phyloP scores from a whole-genome alignment of 441 rosid species.

The Gossypium gossypioides region DNA sequence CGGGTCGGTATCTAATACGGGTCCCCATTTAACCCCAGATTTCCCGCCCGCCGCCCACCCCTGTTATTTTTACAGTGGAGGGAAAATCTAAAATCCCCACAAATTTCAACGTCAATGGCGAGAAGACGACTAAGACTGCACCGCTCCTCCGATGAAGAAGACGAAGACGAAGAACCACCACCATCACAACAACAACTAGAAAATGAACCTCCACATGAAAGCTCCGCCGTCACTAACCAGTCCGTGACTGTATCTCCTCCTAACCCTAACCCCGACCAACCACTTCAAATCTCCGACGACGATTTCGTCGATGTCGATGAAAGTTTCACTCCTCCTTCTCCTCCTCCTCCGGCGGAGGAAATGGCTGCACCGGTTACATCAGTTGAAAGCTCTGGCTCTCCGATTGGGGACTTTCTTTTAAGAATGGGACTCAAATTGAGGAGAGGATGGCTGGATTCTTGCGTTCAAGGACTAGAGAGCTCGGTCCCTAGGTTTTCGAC shows the following conservation, averaged over 20 bases:
- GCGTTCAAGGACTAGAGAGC: constrained; percentile 34
- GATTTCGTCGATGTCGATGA: constrained; percentile 49
- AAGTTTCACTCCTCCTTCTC: constrained; percentile 28
- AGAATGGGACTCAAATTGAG: constrained; percentile 56
- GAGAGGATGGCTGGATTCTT: constrained; percentile 57
- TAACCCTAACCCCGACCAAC: constrained; percentile 22
- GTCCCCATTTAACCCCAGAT: neutral
- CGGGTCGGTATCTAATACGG: neutral
- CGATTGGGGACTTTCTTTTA: constrained; percentile 34
- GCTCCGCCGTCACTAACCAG: constrained; percentile 16
- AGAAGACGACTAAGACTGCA: constrained; percentile 50
- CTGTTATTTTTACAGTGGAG: constrained; percentile 14
- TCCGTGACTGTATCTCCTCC: constrained; percentile 18
- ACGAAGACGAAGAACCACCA: constrained; percentile 25
- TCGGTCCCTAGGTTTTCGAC: constrained; percentile 34
- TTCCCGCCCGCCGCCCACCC: neutral
- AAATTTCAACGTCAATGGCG: constrained; percentile 26
- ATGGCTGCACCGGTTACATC: constrained; percentile 11
- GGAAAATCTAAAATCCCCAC: constrained; percentile 10
- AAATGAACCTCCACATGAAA: constrained; percentile 11
- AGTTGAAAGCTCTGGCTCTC: constrained; percentile 27
- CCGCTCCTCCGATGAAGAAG: constrained; percentile 48
- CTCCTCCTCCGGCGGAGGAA: constrained; percentile 12
- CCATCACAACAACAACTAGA: constrained; percentile 6
- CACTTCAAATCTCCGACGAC: constrained; percentile 41